Percentiles rank a stretch among this genome's conserved stretches.
These are phyloP conservation scores for Danielia reshetovae DNA, from an alignment of 805 yeast genomes.

Conservation along the genomic window DNA sequence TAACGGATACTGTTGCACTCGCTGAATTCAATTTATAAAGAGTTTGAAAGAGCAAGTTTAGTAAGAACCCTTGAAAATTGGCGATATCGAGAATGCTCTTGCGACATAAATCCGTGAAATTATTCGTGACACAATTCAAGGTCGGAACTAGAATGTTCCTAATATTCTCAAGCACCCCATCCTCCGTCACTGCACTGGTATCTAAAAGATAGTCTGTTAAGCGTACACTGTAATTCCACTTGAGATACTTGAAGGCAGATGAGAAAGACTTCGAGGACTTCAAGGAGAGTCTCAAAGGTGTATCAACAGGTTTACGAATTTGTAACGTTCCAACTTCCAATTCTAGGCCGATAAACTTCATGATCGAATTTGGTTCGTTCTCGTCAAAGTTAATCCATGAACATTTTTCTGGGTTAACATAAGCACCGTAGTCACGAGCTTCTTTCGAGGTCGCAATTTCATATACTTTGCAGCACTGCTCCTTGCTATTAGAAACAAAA, in stretches of 20 bases:
- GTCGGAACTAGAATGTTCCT: conserved; percentile 6
- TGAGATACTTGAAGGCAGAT: conserved; percentile 17
- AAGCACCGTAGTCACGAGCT: conserved; percentile 32
- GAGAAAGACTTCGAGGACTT: conserved; percentile 15
- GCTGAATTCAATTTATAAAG: not conserved
- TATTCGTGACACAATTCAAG: conserved; percentile 7
- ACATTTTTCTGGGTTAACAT: conserved; percentile 28
- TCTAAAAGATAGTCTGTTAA: conserved; percentile 19
- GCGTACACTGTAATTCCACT: conserved; percentile 20
- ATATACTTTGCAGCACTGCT: conserved; percentile 17
- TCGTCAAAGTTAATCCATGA: conserved; percentile 15
- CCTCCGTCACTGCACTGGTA: conserved; percentile 11
- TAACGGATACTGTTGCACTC: not conserved
- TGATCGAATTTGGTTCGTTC: conserved; percentile 4
- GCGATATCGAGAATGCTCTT: not conserved
- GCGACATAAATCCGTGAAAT: conserved; percentile 3
- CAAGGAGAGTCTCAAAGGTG: conserved; percentile 8
- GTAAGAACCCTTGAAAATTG: not conserved
- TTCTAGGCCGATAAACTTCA: conserved; percentile 28
- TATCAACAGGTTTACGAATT: conserved; percentile 11
- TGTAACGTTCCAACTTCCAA: conserved; percentile 21
- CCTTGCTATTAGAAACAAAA: conserved; percentile 48
- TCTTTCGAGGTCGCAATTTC: conserved; percentile 15
- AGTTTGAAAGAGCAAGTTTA: not conserved
- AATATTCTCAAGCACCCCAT: conserved; percentile 13